Percentiles rank a stretch among this genome's conserved stretches.
These are phyloP conservation scores for Fomitopsis serialis DNA, from an alignment of 768 basidiomycete genomes.

Conservation along the genomic window DNA sequence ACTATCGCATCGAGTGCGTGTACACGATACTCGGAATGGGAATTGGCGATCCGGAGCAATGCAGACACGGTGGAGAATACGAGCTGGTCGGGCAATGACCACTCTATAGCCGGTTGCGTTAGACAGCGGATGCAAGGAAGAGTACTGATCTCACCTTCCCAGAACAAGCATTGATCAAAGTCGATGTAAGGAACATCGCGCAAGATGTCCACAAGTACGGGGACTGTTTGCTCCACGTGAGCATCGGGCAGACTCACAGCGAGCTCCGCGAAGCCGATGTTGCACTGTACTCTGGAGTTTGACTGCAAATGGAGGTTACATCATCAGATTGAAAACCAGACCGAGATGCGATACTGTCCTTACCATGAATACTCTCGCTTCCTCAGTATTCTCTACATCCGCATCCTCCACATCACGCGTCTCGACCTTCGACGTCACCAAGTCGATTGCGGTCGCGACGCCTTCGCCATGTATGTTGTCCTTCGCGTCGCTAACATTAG, in stretches of 20 bases:
- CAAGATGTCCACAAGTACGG: constrained; percentile 61
- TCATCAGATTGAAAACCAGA: background rate
- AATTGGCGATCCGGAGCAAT: constrained; percentile 58
- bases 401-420: constrained; percentile 25
- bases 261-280: constrained; percentile 80
- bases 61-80: constrained; percentile 76
- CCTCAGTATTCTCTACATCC: constrained; percentile 9
- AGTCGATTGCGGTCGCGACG: constrained; percentile 41
- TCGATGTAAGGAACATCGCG: constrained; percentile 69
- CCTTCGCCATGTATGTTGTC: constrained; percentile 27
- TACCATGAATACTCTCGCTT: constrained; percentile 56
- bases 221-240: constrained; percentile 48
- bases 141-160: constrained; percentile 53
- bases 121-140: background rate
- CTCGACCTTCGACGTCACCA: constrained; percentile 59
- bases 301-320: constrained; percentile 36
- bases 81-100: constrained; percentile 83
- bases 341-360: constrained; percentile 11
- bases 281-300: constrained; percentile 68
- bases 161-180: constrained; percentile 73
- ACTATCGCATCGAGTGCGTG: constrained; percentile 55
- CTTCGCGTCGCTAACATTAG: constrained; percentile 42
- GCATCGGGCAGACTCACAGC: constrained; percentile 56
- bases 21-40: constrained; percentile 43
- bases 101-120: constrained; percentile 42